A percentile compares a stretch with the other conserved stretches of the same genome.
Evolutionary conservation across 208 protist genomes (phyloP).

Genomic region (Phytomonas sp.): DNA sequence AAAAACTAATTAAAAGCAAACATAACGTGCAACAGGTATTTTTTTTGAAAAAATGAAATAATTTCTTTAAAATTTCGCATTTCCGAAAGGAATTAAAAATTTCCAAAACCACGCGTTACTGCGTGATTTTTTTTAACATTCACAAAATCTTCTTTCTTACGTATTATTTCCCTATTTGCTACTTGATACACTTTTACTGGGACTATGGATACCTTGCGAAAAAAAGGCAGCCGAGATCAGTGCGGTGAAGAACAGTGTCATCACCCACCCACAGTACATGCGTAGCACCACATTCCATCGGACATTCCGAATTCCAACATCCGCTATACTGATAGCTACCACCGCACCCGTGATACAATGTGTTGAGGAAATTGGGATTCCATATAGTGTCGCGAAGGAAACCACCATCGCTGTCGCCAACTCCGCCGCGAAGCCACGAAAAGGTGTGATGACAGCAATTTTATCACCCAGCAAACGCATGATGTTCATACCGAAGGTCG

Average conservation of each 20-base stretch:
- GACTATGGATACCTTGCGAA: slow-evolving; percentile 41
- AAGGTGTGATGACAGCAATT: slow-evolving; percentile 41
- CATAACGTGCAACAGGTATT: not conserved
- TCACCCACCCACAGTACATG: slow-evolving; percentile 47
- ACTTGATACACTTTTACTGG: slow-evolving; percentile 6
- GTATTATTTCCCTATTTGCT: not conserved
- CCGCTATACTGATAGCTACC: slow-evolving; percentile 44
- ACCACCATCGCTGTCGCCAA: slow-evolving; percentile 58
- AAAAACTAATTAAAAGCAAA: slow-evolving; percentile 9
- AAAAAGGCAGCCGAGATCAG: slow-evolving; percentile 46
- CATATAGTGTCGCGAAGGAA: slow-evolving; percentile 44
- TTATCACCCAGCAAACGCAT: slow-evolving; percentile 40
- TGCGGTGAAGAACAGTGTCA: slow-evolving; percentile 34
- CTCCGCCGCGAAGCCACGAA: slow-evolving; percentile 46
- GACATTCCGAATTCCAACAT: slow-evolving; percentile 30
- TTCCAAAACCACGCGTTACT: not conserved
- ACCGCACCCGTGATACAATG: slow-evolving; percentile 81
- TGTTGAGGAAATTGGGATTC: slow-evolving; percentile 79
- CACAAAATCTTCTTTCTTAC: not conserved
- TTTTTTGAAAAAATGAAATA: slow-evolving; percentile 6
- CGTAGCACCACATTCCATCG: slow-evolving; percentile 39
- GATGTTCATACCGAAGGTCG: slow-evolving; percentile 49
- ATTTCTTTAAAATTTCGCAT: not conserved
- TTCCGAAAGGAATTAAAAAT: not conserved
- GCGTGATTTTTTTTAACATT: not conserved